Conservation (phyloP, 2,329 filamentous ascomycete species). For the Penicillium sp. region DNA sequence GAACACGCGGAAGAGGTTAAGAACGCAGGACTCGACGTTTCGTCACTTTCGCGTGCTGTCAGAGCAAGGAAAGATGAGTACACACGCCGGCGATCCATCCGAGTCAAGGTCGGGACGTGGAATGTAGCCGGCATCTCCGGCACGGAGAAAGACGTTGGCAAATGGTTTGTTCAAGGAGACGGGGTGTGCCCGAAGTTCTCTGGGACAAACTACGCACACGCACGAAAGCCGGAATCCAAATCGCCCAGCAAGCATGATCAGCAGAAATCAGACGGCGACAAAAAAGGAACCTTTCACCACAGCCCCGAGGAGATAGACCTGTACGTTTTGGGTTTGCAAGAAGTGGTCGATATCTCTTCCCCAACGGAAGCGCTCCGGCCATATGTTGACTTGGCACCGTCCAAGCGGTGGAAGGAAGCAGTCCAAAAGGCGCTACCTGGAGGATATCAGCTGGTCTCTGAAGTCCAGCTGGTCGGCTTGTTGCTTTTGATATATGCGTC, state of each 20-base stretch:
- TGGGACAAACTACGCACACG: conserved; percentile 40
- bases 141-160: conserved; percentile 80
- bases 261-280: conserved; percentile 41
- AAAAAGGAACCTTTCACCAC: conserved; percentile 41
- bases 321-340: conserved; percentile 87
- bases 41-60: conserved; percentile 57
- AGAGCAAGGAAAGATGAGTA: conserved; percentile 76
- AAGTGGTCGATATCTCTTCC: conserved; percentile 82
- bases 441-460: conserved; percentile 72
- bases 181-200: conserved; percentile 65
- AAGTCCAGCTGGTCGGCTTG: conserved; percentile 83
- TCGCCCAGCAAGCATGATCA: conserved; percentile 44
- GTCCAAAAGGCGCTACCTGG: conserved; percentile 69
- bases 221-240: conserved; percentile 14
- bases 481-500: conserved; percentile 83
- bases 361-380: conserved; percentile 73
- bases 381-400: conserved; percentile 69
- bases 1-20: conserved; percentile 17
- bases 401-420: conserved; percentile 76
- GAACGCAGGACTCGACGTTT: conserved; percentile 27
- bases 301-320: conserved; percentile 68
- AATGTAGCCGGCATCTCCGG: conserved; percentile 84
- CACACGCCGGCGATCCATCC: conserved; percentile 68
- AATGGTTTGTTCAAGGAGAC: conserved; percentile 81
- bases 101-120: conserved; percentile 91